A percentile compares a stretch with the other conserved stretches of the same genome.
Conservation (phyloP, 306 rosid genomes). For the Prunus persica region DNA sequence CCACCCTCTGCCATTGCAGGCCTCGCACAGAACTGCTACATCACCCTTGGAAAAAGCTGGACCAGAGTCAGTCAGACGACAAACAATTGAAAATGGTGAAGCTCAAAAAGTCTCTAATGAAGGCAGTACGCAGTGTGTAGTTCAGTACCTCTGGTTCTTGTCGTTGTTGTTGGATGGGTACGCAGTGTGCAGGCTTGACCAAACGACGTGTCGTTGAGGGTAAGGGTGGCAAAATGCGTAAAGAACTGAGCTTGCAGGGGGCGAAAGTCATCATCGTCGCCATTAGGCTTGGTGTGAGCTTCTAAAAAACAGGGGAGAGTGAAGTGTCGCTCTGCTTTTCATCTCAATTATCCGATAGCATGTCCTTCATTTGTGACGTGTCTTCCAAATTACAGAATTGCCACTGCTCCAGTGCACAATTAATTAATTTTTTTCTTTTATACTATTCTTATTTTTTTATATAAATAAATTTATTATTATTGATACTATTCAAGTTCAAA, state of each 20-base stretch:
- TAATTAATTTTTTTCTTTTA: too few species aligned
- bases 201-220: slow-evolving; percentile 16
- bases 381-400: slow-evolving; percentile 15
- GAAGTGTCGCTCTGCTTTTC: neutral
- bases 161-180: slow-evolving; percentile 38
- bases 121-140: neutral
- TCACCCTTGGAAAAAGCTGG: slow-evolving; percentile 46
- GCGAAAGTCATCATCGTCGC: slow-evolving; percentile 28
- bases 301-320: neutral
- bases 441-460: too few species aligned
- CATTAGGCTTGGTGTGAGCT: slow-evolving; percentile 25
- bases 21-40: slow-evolving; percentile 56
- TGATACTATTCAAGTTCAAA: too few species aligned
- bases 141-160: slow-evolving; percentile 28
- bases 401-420: slow-evolving; percentile 2
- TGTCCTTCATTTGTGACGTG: neutral
- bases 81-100: neutral
- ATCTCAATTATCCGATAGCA: slow-evolving; percentile 22
- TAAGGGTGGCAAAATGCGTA: neutral
- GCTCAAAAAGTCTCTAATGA: neutral
- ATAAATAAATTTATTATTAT: too few species aligned
- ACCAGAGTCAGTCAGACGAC: slow-evolving; percentile 13
- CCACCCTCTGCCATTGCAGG: slow-evolving; percentile 89
- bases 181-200: slow-evolving; percentile 38
- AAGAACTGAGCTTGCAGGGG: slow-evolving; percentile 9